A percentile compares a stretch with the other conserved stretches of the same genome.
phyloP scores from a whole-genome alignment of 805 yeast genomes.

The Schwanniomyces vanrijiae region DNA sequence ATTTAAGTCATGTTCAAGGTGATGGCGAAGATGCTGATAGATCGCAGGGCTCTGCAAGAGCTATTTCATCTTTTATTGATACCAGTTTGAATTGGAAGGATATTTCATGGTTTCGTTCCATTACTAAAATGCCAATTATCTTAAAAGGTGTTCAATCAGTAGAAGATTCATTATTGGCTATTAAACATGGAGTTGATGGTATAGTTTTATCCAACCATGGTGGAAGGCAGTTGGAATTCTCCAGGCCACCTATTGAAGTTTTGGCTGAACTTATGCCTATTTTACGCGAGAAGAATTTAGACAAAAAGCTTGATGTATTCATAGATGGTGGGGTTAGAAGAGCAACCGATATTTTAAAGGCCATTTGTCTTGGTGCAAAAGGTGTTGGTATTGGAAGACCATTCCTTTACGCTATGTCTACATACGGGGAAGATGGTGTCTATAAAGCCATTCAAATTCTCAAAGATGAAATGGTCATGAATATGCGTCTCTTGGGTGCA shows the following conservation, averaged over 20 bases:
- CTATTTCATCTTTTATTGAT: slow-evolving; percentile 78
- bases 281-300: slow-evolving; percentile 39
- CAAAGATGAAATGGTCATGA: slow-evolving; percentile 59
- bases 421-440: slow-evolving; percentile 79
- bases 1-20: slow-evolving; percentile 46
- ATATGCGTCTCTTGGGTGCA: slow-evolving; percentile 68
- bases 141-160: slow-evolving; percentile 66
- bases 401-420: slow-evolving; percentile 72
- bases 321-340: slow-evolving; percentile 79
- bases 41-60: slow-evolving; percentile 81
- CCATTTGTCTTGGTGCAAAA: slow-evolving; percentile 73
- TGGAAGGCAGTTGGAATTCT: slow-evolving; percentile 67
- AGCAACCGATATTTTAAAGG: slow-evolving; percentile 76
- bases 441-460: slow-evolving; percentile 60
- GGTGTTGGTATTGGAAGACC: slow-evolving; percentile 79
- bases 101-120: slow-evolving; percentile 37
- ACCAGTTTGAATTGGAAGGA: slow-evolving; percentile 40
- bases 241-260: slow-evolving; percentile 61
- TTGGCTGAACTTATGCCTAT: slow-evolving; percentile 53
- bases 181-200: slow-evolving; percentile 59
- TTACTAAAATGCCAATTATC: slow-evolving; percentile 40
- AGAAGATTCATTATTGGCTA: slow-evolving; percentile 63
- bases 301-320: slow-evolving; percentile 58
- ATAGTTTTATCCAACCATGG: slow-evolving; percentile 74
- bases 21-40: slow-evolving; percentile 60